Evolutionary conservation across 2,329 filamentous ascomycete species (phyloP).

Genomic region (Stemphylium beticola): DNA sequence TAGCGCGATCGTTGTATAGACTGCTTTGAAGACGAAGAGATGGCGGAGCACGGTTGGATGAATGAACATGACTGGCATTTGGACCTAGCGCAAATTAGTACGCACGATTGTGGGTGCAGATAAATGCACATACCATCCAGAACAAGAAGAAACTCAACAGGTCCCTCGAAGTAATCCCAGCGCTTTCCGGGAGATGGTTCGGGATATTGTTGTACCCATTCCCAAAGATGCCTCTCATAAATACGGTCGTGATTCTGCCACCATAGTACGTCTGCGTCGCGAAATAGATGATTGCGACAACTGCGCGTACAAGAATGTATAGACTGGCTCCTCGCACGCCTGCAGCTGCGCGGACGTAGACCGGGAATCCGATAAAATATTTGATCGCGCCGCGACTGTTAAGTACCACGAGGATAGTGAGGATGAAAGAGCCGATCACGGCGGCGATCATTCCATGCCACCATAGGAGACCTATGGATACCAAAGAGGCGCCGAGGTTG

Average conservation of each 20-base stretch:
- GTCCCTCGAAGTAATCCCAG: constrained; percentile 46
- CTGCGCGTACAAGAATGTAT: constrained; percentile 25
- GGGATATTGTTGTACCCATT: constrained; percentile 42
- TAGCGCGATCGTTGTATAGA: constrained; percentile 20
- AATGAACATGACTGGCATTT: constrained; percentile 38
- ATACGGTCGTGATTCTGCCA: constrained; percentile 26
- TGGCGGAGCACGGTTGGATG: constrained; percentile 30
- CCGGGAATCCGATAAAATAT: constrained; percentile 27
- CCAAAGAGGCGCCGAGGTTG: constrained; percentile 27
- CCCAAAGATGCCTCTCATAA: constrained; percentile 28
- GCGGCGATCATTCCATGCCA: constrained; percentile 28
- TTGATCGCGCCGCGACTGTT: constrained; percentile 29
- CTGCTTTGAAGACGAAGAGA: constrained; percentile 28
- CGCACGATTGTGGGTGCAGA: neutral
- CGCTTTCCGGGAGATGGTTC: constrained; percentile 53
- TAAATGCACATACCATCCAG: constrained; percentile 20
- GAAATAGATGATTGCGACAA: constrained; percentile 29
- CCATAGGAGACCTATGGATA: constrained; percentile 27
- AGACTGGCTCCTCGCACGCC: constrained; percentile 26
- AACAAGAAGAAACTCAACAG: constrained; percentile 28
- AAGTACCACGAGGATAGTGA: constrained; percentile 24
- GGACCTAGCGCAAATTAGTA: constrained; percentile 9
- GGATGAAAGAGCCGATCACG: constrained; percentile 23
- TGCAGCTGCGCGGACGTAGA: constrained; percentile 25
- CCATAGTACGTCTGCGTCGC: constrained; percentile 29